Conservation (phyloP, 331 rosid species). For the Malus hybrid region DNA sequence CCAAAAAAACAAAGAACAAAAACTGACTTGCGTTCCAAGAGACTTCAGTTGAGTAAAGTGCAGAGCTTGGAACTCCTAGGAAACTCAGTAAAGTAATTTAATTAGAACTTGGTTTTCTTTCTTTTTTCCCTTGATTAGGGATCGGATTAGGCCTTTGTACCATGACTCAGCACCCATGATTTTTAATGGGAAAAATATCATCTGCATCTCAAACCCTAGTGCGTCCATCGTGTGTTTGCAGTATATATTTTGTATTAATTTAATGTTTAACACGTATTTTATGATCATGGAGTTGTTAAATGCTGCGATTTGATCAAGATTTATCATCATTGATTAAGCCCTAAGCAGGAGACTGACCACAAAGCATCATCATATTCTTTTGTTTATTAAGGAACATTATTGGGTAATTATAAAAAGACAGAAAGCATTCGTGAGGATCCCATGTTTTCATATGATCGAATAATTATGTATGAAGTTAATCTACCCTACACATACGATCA, state of each 20-base stretch:
- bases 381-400: not conserved
- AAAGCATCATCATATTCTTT: not conserved
- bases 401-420: too few relatives aligned
- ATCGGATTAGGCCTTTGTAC: not conserved
- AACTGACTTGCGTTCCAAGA: not conserved
- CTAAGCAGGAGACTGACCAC: not conserved
- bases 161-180: conserved; percentile 1
- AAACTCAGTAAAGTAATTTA: not conserved
- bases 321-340: not conserved
- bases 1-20: not conserved
- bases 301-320: too few relatives aligned
- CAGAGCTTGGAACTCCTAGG: not conserved
- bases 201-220: not conserved
- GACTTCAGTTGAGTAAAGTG: not conserved
- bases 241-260: not conserved
- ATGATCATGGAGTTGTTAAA: not conserved
- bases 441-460: not conserved
- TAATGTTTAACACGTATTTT: not conserved
- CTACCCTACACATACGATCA: not conserved
- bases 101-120: not conserved
- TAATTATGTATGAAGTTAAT: not conserved
- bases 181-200: not conserved
- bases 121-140: not conserved
- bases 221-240: not conserved
- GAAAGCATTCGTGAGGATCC: not conserved